Base-by-base conservation (phyloP, 352 stramenopile genomes). In the Globisporangium takayamanum region DNA sequence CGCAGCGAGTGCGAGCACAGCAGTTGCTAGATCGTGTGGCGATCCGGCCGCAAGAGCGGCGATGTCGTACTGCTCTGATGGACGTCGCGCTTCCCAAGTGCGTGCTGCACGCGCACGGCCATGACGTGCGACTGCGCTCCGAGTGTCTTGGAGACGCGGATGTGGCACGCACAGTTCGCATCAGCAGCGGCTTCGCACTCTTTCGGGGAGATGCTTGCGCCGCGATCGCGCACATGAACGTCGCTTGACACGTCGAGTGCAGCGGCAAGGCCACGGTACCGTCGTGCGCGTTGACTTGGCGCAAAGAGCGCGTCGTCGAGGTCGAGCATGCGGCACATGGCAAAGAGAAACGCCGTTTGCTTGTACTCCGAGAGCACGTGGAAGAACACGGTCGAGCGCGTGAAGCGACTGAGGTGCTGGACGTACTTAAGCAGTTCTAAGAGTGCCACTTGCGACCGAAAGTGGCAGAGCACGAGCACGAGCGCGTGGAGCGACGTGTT, bases 321-420 rank as follows among this genome's bases (percentile, higher is more conserved):
- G 49, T 89, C 80, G 41, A 86, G 57, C 22, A 88, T 68, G 14
- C 77, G 68, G 44, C 75, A 85, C 67, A 89, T 84, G n/a, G 80
- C 72, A 22, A 85, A 87, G 22, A 89, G 65, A 44, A 88, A 86
- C 5, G 22, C 60, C 8, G 77, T 77, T 22, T 76, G 69, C 33
- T 73, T 64, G 49, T 71, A 87, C 59, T 73, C 71, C 3, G 72
- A 70, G 6, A 89, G 64, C 14, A 88, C 74, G 18, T 70, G 72
- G 28, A 88, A 88, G 11, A 88, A 68, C 15, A 82, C 51, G 16
- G 70, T 66, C 11, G 68, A 66, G 5, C 42, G 60, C 10, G 63
- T 26, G 37, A 51, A 60, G 8, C 53, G 54, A 5, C 63, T 65
- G 28, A 87, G 61, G 33, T 64, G 71, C 6, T 50, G 55, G 42